Evolutionary conservation across 2,329 filamentous ascomycete species (phyloP).

Genomic region (Neocatenulostroma microsporum): DNA sequence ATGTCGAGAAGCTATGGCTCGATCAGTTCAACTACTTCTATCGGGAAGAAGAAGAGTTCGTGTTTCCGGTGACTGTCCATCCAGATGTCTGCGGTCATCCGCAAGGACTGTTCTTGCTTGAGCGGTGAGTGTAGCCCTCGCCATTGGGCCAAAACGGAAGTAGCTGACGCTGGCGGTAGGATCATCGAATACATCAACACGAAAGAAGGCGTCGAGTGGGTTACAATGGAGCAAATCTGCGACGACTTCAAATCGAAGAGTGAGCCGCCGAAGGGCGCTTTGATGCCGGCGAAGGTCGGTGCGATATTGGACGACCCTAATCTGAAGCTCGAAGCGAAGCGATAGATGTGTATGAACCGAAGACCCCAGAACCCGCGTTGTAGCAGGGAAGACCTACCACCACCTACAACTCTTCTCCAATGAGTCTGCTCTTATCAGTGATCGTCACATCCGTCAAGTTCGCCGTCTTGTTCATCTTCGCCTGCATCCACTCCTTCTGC

Average conservation of each 20-base stretch:
- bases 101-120: slow-evolving; percentile 66
- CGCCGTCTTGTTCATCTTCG: no score
- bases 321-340: slow-evolving; percentile 24
- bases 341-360: no score
- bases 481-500: no score
- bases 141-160: slow-evolving; percentile 3
- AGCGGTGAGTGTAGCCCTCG: slow-evolving; percentile 44
- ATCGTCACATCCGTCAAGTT: no score
- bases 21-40: slow-evolving; percentile 69
- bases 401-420: no score
- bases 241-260: slow-evolving; percentile 66
- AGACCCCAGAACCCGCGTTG: no score
- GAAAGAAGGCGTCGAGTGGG: slow-evolving; percentile 56
- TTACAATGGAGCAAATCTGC: slow-evolving; percentile 63
- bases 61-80: slow-evolving; percentile 68
- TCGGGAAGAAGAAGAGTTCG: slow-evolving; percentile 66
- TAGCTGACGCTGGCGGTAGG: slow-evolving; percentile 20
- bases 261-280: slow-evolving; percentile 47
- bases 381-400: no score
- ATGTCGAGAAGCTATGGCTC: slow-evolving; percentile 58
- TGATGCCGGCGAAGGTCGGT: slow-evolving; percentile 52
- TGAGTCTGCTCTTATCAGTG: no score
- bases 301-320: slow-evolving; percentile 44
- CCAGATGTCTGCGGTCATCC: slow-evolving; percentile 65
- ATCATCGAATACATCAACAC: slow-evolving; percentile 63